Base-by-base conservation (phyloP, 768 basidiomycete genomes). In the Auriculariales sp. region DNA sequence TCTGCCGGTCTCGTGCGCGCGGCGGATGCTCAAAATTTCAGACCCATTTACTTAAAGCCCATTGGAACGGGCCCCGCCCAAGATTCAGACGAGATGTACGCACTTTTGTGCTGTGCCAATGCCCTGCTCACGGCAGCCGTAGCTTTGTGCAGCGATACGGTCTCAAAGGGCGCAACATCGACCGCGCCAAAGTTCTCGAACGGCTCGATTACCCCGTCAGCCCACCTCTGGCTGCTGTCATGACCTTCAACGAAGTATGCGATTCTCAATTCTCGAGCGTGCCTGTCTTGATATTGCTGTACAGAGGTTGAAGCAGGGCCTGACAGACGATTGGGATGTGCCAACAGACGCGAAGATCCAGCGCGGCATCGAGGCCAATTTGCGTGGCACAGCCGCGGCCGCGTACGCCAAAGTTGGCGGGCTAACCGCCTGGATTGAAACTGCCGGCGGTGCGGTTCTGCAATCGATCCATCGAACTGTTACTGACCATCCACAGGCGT, bases 191-290 rank as follows among this genome's bases (percentile, higher is more conserved):
- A 19, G 94, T 90, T 63, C 68, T 97, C 5, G 93, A 78, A 62
- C 79, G 79, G 45, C 93, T 83, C 56, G 73, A 83, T 28, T 82
- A 93, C 48, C 94, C 94, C 0, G 85, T 97, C 48, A 93, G 90
- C 55, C 94, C 94, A 0, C 94, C 97, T 61, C 69, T 97, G 19
- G 94, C 94, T 1, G 90, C 74, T 4, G 67, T 2, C 39, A 19
- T 19, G 62, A 49, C 60, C 66, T 0, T 62, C 14, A n/a, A 24
- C 32, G 25, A n/a, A n/a, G n/a, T n/a, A n/a, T n/a, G n/a, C n/a
- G n/a, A n/a, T n/a, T n/a, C n/a, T n/a, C n/a, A n/a, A n/a, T n/a
- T n/a, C n/a, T n/a, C n/a, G n/a, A n/a, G n/a, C n/a, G n/a, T n/a
- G n/a, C n/a, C n/a, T n/a, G n/a, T n/a, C n/a, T n/a, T n/a, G n/a